A percentile compares a stretch with the other conserved stretches of the same genome.
phyloP scores from a whole-genome alignment of 441 rosid genomes.

The Omphalea diandra region DNA sequence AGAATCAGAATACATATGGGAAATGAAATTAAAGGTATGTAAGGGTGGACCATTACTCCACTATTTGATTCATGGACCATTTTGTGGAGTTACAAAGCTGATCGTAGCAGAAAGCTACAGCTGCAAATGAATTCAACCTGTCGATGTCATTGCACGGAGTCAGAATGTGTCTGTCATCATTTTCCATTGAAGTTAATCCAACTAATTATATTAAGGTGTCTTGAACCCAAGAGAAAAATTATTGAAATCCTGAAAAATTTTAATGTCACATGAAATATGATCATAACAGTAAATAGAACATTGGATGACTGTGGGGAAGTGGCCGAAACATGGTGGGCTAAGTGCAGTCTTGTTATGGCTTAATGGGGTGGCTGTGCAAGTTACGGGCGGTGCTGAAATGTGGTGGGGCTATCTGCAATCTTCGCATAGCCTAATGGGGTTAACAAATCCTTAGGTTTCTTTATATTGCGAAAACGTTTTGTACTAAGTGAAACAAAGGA shows the following conservation, averaged over 20 bases:
- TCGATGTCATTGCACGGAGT: background rate
- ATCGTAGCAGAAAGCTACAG: background rate
- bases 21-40: background rate
- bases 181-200: background rate
- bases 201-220: slow-evolving; percentile 13
- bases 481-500: background rate
- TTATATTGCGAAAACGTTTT: slow-evolving; percentile 20
- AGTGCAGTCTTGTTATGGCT: slow-evolving; percentile 8
- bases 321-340: slow-evolving; percentile 18
- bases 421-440: too few species aligned
- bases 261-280: slow-evolving; percentile 8
- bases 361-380: background rate
- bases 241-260: slow-evolving; percentile 20
- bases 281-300: background rate
- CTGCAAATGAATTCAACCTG: slow-evolving; percentile 1
- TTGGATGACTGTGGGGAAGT: slow-evolving; percentile 13
- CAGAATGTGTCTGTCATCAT: slow-evolving; percentile 17
- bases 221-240: slow-evolving; percentile 15
- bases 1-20: background rate
- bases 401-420: slow-evolving; percentile 24
- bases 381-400: background rate
- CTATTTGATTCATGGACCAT: slow-evolving; percentile 27
- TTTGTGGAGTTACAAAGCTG: background rate
- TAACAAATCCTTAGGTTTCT: slow-evolving; percentile 16
- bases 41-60: slow-evolving; percentile 49